Percentiles rank a stretch among this genome's conserved stretches.
These are phyloP conservation scores for Sanguinoderma infundibulare DNA, from an alignment of 1,284 basidiomycete species.

Conservation along the genomic window DNA sequence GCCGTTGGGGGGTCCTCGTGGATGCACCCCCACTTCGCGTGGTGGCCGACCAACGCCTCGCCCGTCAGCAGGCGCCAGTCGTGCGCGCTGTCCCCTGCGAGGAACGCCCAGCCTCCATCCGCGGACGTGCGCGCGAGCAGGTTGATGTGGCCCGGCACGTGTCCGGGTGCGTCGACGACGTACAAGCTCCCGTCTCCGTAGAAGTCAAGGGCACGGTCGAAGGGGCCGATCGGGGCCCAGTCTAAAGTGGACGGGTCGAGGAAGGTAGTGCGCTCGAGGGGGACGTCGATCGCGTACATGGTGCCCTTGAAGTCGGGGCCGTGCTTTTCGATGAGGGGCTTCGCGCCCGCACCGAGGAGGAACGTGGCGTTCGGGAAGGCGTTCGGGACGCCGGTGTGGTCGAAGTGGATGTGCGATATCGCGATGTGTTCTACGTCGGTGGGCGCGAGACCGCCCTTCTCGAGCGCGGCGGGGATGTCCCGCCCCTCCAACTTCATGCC, in stretches of 20 bases:
- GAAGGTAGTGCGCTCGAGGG: slow-evolving; percentile 48
- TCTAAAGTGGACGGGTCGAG: slow-evolving; percentile 5
- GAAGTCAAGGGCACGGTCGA: slow-evolving; percentile 54
- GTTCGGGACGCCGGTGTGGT: slow-evolving; percentile 38
- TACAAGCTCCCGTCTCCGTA: slow-evolving; percentile 62
- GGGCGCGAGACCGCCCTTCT: slow-evolving; percentile 47
- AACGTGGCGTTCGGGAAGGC: slow-evolving; percentile 33
- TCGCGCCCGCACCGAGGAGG: slow-evolving; percentile 40
- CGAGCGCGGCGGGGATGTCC: slow-evolving; percentile 36
- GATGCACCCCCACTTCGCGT: slow-evolving; percentile 38
- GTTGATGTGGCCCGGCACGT: slow-evolving; percentile 56
- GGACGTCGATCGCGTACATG: slow-evolving; percentile 40
- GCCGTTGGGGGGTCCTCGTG: slow-evolving; percentile 49
- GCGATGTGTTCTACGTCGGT: slow-evolving; percentile 17
- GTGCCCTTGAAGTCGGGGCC: slow-evolving; percentile 46
- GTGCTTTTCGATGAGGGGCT: slow-evolving; percentile 39
- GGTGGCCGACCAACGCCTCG: slow-evolving; percentile 43
- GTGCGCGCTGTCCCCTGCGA: slow-evolving; percentile 61
- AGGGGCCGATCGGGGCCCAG: slow-evolving; percentile 46
- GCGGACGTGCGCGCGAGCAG: slow-evolving; percentile 57
- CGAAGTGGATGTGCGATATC: slow-evolving; percentile 38
- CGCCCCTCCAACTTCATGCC: slow-evolving; percentile 21
- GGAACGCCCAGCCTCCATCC: slow-evolving; percentile 57
- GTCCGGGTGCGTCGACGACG: slow-evolving; percentile 59
- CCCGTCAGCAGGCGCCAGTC: slow-evolving; percentile 55